phyloP scores from a whole-genome alignment of 176 grass and related monocot genomes.

The Tillandsia leiboldiana region DNA sequence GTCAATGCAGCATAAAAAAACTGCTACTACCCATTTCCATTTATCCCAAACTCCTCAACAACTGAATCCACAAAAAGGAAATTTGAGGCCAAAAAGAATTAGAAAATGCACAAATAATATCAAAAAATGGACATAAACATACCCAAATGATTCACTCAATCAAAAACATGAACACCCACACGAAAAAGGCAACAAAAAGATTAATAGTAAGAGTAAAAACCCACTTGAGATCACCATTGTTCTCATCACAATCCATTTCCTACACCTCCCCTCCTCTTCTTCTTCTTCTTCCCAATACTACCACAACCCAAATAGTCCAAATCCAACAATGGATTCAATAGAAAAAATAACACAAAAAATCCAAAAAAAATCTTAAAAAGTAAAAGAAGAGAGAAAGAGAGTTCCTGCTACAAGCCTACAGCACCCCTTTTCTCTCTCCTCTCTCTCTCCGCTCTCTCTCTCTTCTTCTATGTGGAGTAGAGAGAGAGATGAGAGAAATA shows the following conservation, averaged over 20 bases:
- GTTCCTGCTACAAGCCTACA: background rate
- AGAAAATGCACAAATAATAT: constrained; percentile 8
- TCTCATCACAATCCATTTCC: constrained; percentile 44
- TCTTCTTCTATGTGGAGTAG: too few species aligned
- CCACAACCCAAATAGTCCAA: too few species aligned
- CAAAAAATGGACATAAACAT: background rate
- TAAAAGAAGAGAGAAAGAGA: too few species aligned
- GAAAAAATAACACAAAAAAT: too few species aligned
- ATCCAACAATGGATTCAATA: too few species aligned
- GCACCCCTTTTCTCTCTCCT: too few species aligned
- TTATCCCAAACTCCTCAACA: too few species aligned
- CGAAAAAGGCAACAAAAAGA: background rate
- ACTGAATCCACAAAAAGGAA: constrained; percentile 17
- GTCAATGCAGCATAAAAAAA: constrained; percentile 5
- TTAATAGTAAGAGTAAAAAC: background rate
- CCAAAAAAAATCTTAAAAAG: too few species aligned
- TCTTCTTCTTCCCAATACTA: background rate
- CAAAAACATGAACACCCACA: background rate
- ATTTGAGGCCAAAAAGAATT: constrained; percentile 16
- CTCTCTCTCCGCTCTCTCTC: too few species aligned
- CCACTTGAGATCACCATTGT: constrained; percentile 44
- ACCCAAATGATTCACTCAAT: background rate
- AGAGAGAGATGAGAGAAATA: too few species aligned
- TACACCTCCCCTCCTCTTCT: background rate
- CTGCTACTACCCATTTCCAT: too few species aligned